These are phyloP conservation scores for Xylariaceae sp. DNA, from an alignment of 2,329 filamentous ascomycete genomes.

Conservation along the genomic window DNA sequence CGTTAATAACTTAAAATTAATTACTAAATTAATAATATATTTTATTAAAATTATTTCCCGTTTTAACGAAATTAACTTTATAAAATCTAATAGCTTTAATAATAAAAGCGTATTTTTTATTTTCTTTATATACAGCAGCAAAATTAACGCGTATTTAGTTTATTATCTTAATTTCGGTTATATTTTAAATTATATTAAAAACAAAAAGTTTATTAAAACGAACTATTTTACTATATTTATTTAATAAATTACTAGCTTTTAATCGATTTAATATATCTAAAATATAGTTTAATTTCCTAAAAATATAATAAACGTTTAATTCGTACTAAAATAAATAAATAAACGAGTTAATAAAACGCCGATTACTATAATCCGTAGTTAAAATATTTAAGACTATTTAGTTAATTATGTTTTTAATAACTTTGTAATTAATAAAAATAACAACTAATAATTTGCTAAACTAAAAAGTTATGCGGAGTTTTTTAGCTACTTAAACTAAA, in stretches of 20 bases:
- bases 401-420: neutral
- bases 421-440: neutral
- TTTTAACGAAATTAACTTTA: neutral
- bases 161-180: neutral
- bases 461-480: slow-evolving; percentile 1
- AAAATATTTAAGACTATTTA: neutral
- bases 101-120: neutral
- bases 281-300: neutral
- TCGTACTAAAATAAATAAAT: slow-evolving; percentile 3
- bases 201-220: neutral
- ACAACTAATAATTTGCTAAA: neutral
- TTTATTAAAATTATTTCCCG: neutral
- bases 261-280: neutral
- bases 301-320: neutral
- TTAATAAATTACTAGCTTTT: neutral
- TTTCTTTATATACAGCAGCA: neutral
- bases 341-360: slow-evolving; percentile 1
- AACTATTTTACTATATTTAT: neutral
- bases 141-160: neutral
- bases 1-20: slow-evolving; percentile 1
- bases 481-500: slow-evolving; percentile 2
- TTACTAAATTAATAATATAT: neutral
- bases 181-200: neutral
- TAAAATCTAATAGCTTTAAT: neutral
- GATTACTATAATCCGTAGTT: neutral